Evolutionary conservation across 495 filamentous ascomycete species (phyloP), one percentile per base, ranked within the genome.

Genomic region (Staphylotrichum tortipilum): DNA sequence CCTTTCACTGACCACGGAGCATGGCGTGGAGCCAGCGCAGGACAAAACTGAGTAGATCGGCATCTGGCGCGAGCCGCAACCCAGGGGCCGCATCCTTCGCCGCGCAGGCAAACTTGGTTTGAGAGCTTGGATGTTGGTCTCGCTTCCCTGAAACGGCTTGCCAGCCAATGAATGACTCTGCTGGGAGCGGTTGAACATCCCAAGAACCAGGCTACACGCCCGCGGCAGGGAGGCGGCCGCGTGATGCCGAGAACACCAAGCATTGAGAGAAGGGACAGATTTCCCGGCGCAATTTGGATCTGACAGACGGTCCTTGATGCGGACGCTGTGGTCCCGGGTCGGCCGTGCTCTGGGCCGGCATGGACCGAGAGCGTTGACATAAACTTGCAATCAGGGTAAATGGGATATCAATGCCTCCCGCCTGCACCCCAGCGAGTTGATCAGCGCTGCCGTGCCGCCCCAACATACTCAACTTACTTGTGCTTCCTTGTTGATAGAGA

Each of bases 341-440:
- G 18, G 17, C 6, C 34, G 4, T 10, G 31, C 12, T 15, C 43
- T 23, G 31, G 31, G 22, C 33, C 15, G 29, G 45, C n/a, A 39
- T 40, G 8, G 33, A 24, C 14, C 24, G n/a, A 1, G 10, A 48
- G 35, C 24, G 21, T 39, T 12, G 5, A 37, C 45, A 30, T 21
- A 15, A 26, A 23, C 12, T 1, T 31, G 36, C 31, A 50, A 44
- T 44, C 8, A 50, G 48, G 21, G 37, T 50, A 50, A 50, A 50
- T 44, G 28, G 14, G 21, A 22, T n/a, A 1, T 21, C 18, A 22
- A 34, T 26, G 33, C 37, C 39, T 24, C n/a, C 39, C 48, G 21
- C 37, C 39, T 44, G 19, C 18, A 34, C 28, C 47, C 38, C 28
- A 34, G 26, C 8, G 3, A n/a, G n/a, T n/a, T n/a, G n/a, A n/a